Conservation (phyloP, 441 rosid genomes). For the Croton laevigatus region DNA sequence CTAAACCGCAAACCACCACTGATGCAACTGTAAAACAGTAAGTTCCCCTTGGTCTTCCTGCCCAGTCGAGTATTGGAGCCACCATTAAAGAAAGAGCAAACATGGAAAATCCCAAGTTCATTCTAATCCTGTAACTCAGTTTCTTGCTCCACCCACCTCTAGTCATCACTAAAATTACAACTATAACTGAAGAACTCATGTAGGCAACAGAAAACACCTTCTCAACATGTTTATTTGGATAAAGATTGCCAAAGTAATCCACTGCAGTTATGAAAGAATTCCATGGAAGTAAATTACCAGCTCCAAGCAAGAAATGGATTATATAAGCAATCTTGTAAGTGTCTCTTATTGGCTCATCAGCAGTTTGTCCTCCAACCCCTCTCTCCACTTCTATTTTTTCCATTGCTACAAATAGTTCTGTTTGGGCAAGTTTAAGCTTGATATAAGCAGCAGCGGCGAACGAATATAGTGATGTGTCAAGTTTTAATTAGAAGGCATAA, state of each 20-base stretch:
- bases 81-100: slow-evolving; percentile 64
- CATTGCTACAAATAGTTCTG: slow-evolving; percentile 17
- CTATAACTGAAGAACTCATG: slow-evolving; percentile 69
- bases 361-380: slow-evolving; percentile 28
- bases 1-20: slow-evolving; percentile 68
- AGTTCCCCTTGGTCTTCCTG: slow-evolving; percentile 29
- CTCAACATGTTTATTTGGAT: slow-evolving; percentile 62
- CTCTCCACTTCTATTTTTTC: slow-evolving; percentile 43
- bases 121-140: slow-evolving; percentile 48
- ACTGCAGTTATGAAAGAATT: slow-evolving; percentile 86
- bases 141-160: slow-evolving; percentile 55
- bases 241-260: slow-evolving; percentile 71
- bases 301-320: slow-evolving; percentile 86
- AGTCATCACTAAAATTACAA: slow-evolving; percentile 51
- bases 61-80: slow-evolving; percentile 64
- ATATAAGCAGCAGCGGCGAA: slow-evolving; percentile 1
- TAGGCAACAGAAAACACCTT: slow-evolving; percentile 84
- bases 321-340: slow-evolving; percentile 62
- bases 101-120: slow-evolving; percentile 84
- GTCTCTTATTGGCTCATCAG: slow-evolving; percentile 44
- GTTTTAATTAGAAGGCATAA: slow-evolving; percentile 28
- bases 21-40: slow-evolving; percentile 53
- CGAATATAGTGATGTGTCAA: slow-evolving; percentile 21
- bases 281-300: slow-evolving; percentile 93
- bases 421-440: slow-evolving; percentile 20